These are phyloP conservation scores for Talaromyces borbonicus DNA, from an alignment of 495 filamentous ascomycete species.

Conservation along the genomic window DNA sequence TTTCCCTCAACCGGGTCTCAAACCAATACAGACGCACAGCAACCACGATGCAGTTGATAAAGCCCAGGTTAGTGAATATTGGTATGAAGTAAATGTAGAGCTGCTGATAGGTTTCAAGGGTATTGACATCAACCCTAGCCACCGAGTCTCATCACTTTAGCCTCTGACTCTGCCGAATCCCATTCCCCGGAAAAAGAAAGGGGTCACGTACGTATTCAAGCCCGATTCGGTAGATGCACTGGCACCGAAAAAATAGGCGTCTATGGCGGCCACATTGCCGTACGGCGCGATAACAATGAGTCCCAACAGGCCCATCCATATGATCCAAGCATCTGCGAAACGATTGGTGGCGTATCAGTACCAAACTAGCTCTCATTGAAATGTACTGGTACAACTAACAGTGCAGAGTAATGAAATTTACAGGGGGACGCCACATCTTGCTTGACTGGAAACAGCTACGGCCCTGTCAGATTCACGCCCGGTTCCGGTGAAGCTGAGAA, in stretches of 20 bases:
- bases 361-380: neutral
- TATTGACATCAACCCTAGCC: slow-evolving; percentile 25
- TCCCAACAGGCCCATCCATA: slow-evolving; percentile 22
- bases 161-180: too few relatives aligned
- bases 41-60: slow-evolving; percentile 28
- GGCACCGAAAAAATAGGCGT: slow-evolving; percentile 36
- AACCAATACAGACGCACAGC: slow-evolving; percentile 27
- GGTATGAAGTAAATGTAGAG: slow-evolving; percentile 27
- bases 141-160: neutral
- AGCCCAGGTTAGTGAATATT: slow-evolving; percentile 22
- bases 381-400: slow-evolving; percentile 26
- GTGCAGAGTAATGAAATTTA: slow-evolving; percentile 67
- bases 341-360: slow-evolving; percentile 2
- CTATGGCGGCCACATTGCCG: slow-evolving; percentile 29
- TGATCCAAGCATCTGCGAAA: slow-evolving; percentile 27
- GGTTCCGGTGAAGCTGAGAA: too few relatives aligned
- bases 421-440: slow-evolving; percentile 19
- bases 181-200: too few relatives aligned
- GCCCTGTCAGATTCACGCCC: neutral
- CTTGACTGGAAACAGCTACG: neutral
- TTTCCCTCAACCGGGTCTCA: slow-evolving; percentile 19
- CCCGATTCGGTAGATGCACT: slow-evolving; percentile 33
- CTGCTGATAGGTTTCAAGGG: slow-evolving; percentile 31
- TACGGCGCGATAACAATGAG: slow-evolving; percentile 29
- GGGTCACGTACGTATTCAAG: slow-evolving; percentile 27